Evolutionary conservation across 1,139 yeast species (phyloP), one percentile per base, ranked within the genome.

Genomic region (Torulaspora pretoriensis): DNA sequence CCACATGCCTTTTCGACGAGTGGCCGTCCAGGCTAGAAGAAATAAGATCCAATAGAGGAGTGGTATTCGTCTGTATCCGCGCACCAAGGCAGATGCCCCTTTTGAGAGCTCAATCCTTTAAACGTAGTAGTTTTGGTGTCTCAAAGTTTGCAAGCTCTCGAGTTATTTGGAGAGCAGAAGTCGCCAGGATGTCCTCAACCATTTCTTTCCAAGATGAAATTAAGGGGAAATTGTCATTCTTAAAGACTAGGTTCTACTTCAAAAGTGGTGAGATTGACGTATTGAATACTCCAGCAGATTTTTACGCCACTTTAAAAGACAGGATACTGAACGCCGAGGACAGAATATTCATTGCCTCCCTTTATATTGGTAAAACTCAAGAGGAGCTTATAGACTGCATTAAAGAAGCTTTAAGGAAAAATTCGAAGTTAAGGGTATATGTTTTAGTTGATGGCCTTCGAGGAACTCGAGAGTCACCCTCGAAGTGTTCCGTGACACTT

Each of bases 401-500:
- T 3, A 72, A 74, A 12, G 63, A 67, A 3, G 92, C 96, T 0
- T 67, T 92, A 54, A 57, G 63, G 2, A 61, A 63, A 2, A 87
- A 85, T 52, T 76, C 80, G 1, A 68, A 78, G 23, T 71, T 92
- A 47, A 74, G 77, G 52, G 85, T 94, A 1, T 78, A 77, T 49
- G 80, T 94, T 26, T 71, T 92, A 43, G 75, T 92, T 4, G 99
- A 92, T 67, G 95, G 92, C 8, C 73, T 92, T 42, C 68, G 99
- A 54, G 97, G 97, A 0, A 92, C 98, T 0, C 73, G 99, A 53
- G 98, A 92, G 60, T 81, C 92, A 0, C 98, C 98, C 0, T 67
- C 74, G 9, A 68, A 72, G 36, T 84, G 92, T 45, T 79, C 95
- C 9, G 97, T 97, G 0, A 75, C 84, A 30, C 69, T 90, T 32